These are phyloP conservation scores for Ophiostoma populinum DNA, from an alignment of 2,329 filamentous ascomycete genomes.

Conservation along the genomic window DNA sequence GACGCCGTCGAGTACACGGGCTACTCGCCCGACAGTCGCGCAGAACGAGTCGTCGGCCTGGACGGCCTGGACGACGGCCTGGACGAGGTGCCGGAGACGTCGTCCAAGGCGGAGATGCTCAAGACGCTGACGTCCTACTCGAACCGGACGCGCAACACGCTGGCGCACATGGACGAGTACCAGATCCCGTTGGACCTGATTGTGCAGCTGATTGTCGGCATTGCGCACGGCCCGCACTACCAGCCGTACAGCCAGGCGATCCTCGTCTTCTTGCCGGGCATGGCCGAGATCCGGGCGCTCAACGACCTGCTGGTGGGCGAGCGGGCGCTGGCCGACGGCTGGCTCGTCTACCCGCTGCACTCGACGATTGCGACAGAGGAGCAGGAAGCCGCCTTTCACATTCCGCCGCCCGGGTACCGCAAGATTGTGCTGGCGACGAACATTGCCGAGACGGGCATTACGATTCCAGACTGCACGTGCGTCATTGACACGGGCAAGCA, in stretches of 20 bases:
- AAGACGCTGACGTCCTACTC: constrained; percentile 59
- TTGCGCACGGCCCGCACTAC: constrained; percentile 53
- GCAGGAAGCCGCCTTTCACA: constrained; percentile 78
- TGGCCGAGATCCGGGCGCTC: constrained; percentile 77
- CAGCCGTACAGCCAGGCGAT: constrained; percentile 70
- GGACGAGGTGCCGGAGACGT: constrained; percentile 31
- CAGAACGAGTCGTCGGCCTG: constrained; percentile 40
- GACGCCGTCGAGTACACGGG: constrained; percentile 81
- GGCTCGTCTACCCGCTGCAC: constrained; percentile 80
- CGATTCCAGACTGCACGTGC: constrained; percentile 92
- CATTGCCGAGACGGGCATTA: constrained; percentile 96
- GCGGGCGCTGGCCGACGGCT: constrained; percentile 54
- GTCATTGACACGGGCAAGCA: constrained; percentile 95
- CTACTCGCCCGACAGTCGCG: constrained; percentile 40
- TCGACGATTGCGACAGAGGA: constrained; percentile 93
- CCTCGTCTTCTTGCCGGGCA: constrained; percentile 85
- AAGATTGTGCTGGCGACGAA: constrained; percentile 97
- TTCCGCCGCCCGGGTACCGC: constrained; percentile 64
- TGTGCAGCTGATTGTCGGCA: constrained; percentile 56
- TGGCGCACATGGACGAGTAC: constrained; percentile 75
- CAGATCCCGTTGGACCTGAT: constrained; percentile 81
- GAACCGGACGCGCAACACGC: constrained; percentile 52
- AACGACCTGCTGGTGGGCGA: constrained; percentile 74
- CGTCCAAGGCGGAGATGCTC: constrained; percentile 37
- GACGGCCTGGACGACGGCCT: constrained; percentile 48